Evolutionary conservation across 768 basidiomycete species (phyloP).

Genomic region (Xerocomus brunneocitrinus): DNA sequence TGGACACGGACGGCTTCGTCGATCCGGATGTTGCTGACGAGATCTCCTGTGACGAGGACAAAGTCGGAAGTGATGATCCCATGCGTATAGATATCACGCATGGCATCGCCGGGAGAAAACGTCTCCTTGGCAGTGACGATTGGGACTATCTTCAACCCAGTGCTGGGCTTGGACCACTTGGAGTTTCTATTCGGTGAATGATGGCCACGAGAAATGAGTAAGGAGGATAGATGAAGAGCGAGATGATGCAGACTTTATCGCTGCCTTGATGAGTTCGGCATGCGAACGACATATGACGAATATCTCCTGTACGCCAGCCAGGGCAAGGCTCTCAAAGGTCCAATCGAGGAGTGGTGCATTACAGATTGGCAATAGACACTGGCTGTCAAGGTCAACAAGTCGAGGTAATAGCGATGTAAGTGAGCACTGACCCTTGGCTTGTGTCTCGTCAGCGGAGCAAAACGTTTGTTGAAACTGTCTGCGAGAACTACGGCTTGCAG

Average conservation of each 20-base stretch:
- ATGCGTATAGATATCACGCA: constrained; percentile 91
- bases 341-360: constrained; percentile 92
- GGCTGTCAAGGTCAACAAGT: constrained; percentile 15
- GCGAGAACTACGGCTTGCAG: constrained; percentile 94
- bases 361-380: constrained; percentile 93
- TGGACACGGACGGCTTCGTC: constrained; percentile 86
- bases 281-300: constrained; percentile 94
- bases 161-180: constrained; percentile 78
- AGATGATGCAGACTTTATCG: constrained; percentile 61
- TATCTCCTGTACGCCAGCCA: constrained; percentile 95
- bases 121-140: constrained; percentile 84
- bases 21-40: constrained; percentile 90
- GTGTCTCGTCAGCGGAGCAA: constrained; percentile 82
- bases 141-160: constrained; percentile 78
- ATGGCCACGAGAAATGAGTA: constrained; percentile 3
- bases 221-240: constrained; percentile 8
- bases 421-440: constrained; percentile 70
- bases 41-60: constrained; percentile 85
- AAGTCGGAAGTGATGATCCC: constrained; percentile 89
- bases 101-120: constrained; percentile 84
- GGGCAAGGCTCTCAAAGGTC: constrained; percentile 91
- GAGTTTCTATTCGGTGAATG: constrained; percentile 50
- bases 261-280: constrained; percentile 77
- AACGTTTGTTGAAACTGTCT: constrained; percentile 93
- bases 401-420: constrained; percentile 8